Evolutionary conservation across 2,329 filamentous ascomycete genomes (phyloP).

Genomic region (Pezicula rhizophila): DNA sequence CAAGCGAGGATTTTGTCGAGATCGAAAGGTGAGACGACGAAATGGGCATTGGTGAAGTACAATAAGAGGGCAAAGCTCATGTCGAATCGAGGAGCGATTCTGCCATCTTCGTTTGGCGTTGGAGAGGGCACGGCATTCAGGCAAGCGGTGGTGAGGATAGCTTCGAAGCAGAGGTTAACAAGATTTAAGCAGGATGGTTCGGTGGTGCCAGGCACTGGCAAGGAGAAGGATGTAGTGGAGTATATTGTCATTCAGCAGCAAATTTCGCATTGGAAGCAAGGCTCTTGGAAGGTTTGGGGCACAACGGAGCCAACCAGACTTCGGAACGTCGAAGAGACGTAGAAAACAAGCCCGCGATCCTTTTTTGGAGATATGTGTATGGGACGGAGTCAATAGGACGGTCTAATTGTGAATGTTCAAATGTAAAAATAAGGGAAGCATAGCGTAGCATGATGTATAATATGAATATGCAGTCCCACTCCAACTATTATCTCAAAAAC

Average conservation of each 20-base stretch:
- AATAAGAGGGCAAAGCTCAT: conserved; percentile 30
- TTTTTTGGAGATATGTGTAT: neutral
- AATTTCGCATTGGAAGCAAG: conserved; percentile 36
- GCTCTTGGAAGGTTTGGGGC: conserved; percentile 60
- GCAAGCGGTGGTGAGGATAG: conserved; percentile 56
- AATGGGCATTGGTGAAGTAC: conserved; percentile 52
- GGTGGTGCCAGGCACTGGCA: conserved; percentile 40
- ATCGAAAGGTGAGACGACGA: conserved; percentile 34
- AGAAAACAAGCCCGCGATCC: conserved; percentile 3
- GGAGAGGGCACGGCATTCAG: conserved; percentile 39
- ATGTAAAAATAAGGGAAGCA: neutral
- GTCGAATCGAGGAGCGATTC: conserved; percentile 45
- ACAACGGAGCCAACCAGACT: conserved; percentile 49
- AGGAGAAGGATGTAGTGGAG: conserved; percentile 52
- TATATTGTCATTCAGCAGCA: conserved; percentile 55
- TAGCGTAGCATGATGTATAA: neutral
- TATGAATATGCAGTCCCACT: neutral
- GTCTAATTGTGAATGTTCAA: neutral
- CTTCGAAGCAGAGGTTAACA: conserved; percentile 48
- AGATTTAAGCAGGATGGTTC: conserved; percentile 31
- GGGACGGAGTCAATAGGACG: conserved; percentile 1
- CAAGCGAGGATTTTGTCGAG: conserved; percentile 47
- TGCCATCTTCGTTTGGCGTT: conserved; percentile 27
- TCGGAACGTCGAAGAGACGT: conserved; percentile 17
- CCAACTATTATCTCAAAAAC: no score